Base-by-base conservation (phyloP, 805 yeast species). In the Cyberlindnera xylosilytica region DNA sequence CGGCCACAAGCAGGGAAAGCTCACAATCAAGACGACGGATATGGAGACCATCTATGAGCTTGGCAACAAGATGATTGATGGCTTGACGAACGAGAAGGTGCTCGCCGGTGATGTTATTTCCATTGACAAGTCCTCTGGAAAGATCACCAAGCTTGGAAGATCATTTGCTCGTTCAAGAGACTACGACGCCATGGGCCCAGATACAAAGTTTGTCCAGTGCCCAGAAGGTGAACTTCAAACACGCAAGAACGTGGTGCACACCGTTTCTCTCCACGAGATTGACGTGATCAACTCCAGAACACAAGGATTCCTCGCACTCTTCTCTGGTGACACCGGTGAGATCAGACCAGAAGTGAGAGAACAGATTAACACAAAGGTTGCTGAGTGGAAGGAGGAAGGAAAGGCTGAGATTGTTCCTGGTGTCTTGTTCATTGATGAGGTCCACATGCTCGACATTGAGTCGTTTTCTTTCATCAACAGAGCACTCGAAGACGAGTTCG, bases 191-290 rank as follows among this genome's bases (percentile, higher is more conserved):
- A 88, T 89, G 95, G 96, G 96, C 17, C 96, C 97, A 41, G 98
- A 95, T 51, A 90, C 97, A 38, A 90, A 89, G 66, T 93, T 93
- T 63, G 96, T 93, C 45, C 97, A 93, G 66, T 85, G 96, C 62
- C 99, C 99, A 30, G 97, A 93, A 64, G 99, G 99, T 44, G 99
- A 93, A 71, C 78, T 93, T 60, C 99, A 93, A 70, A 87, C 87
- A 61, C 81, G 97, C 58, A 88, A 87, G 61, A 95, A 89, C 60
- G 95, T 89, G 27, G 96, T 90, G 27, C 99, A 93, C 67, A 95
- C 97, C 2, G 97, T 93, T n/a, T 87, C 97, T 2, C 73, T 93
- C 54, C 98, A 93, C 68, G 99, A 93, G 66, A 87, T 93, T 55
- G 99, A 93, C 67, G 96, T 91, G 41, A 95, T 95, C 62, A 93